Evolutionary conservation across 1,284 basidiomycete species (phyloP).

Genomic region (Pseudozyma pruni): DNA sequence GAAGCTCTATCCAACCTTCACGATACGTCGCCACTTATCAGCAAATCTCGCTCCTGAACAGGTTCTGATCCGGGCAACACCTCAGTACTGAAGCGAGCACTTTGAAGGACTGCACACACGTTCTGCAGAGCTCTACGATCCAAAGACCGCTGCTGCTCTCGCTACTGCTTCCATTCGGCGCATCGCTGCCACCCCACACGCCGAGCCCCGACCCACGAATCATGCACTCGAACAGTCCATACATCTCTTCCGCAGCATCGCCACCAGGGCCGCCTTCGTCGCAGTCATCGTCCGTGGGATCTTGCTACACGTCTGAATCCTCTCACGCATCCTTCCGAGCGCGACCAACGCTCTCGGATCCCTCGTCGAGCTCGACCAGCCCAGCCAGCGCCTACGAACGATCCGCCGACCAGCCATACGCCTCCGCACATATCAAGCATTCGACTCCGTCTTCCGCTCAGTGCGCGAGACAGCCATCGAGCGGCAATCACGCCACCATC

Average conservation of each 20-base stretch:
- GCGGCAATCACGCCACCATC: not conserved
- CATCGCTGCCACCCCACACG: too few relatives aligned
- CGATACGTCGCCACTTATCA: too few relatives aligned
- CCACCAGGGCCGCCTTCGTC: slow-evolving; percentile 45
- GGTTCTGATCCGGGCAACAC: too few relatives aligned
- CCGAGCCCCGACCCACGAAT: slow-evolving; percentile 17
- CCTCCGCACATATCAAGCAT: slow-evolving; percentile 14
- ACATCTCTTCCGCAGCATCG: slow-evolving; percentile 33
- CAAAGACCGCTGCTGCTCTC: too few relatives aligned
- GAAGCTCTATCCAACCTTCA: not conserved
- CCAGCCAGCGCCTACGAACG: slow-evolving; percentile 37
- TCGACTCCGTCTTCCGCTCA: not conserved
- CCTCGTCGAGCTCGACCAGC: slow-evolving; percentile 38
- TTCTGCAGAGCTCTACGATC: too few relatives aligned
- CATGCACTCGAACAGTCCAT: slow-evolving; percentile 46
- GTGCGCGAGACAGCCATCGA: not conserved
- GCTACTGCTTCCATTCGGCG: not conserved
- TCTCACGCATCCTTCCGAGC: slow-evolving; percentile 31
- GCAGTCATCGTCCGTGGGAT: slow-evolving; percentile 50
- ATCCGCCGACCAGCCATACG: not conserved
- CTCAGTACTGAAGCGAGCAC: too few relatives aligned
- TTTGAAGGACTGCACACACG: too few relatives aligned
- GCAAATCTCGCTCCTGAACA: too few relatives aligned
- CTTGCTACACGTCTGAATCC: slow-evolving; percentile 41
- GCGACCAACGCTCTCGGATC: slow-evolving; percentile 26